Base-by-base conservation (phyloP, 768 basidiomycete species). In the Chiua virens region DNA sequence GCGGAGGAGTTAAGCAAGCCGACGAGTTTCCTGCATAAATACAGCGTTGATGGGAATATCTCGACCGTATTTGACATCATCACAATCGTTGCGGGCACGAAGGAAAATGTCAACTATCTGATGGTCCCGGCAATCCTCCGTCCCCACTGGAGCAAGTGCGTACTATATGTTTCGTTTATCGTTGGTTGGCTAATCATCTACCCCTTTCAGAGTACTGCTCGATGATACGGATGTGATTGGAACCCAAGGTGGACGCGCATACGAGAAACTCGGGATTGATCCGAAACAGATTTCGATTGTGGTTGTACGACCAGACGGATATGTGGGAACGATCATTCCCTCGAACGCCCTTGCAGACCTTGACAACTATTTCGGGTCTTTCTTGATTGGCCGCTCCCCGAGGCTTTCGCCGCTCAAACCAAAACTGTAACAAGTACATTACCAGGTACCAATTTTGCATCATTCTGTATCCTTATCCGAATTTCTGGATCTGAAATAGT, bases 291-390 rank as follows among this genome's bases (percentile, higher is more conserved):
- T 71, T 4, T 66, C 71, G 30, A 42, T 75, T 8, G 71, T 73
- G 20, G 57, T 76, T 13, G 57, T 75, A 38, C 70, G 74, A 11
- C 75, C 75, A 4, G 74, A 75, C 47, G 73, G 75, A 30, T 75
- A 73, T 47, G 66, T 75, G 2, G 74, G 75, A 17, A 62, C 63
- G 34, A 48, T 75, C 21, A 63, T 57, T 17, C 66, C 70, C 10
- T 62, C 68, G 18, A 55, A 42, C n/a, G 57, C 50, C 15, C 10
- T 63, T 36, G 47, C 35, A 5, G 72, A 74, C 17, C 41, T 87
- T 41, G 67, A 74, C 28, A 22, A 22, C 1, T 87, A 86, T 58
- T 81, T 87, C 34, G 58, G 63, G 1, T 60, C 63, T 1, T 84
- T 86, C 59, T 66, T 78, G 62, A 49, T 63, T 23, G 28, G 65